phyloP scores from a whole-genome alignment of 2,329 filamentous ascomycete genomes.

The Sclerotinia glacialis region DNA sequence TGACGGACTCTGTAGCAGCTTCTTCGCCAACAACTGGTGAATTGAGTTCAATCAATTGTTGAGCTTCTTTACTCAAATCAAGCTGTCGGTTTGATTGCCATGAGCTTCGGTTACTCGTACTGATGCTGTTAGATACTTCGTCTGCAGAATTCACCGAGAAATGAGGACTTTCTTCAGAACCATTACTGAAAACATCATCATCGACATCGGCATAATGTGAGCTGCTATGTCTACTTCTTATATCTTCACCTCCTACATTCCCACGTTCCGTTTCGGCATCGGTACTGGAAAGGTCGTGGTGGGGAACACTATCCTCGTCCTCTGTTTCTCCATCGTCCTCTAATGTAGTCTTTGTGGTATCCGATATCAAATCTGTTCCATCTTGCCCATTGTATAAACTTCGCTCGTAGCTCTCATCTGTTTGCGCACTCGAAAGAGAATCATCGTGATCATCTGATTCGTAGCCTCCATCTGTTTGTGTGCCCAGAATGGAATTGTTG shows the following conservation, averaged over 20 bases:
- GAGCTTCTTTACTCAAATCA: conserved; percentile 17
- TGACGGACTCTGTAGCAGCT: conserved; percentile 42
- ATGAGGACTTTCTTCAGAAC: conserved; percentile 29
- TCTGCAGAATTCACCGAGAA: conserved; percentile 37
- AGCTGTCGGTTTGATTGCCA: conserved; percentile 13
- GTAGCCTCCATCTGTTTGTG: conserved; percentile 37
- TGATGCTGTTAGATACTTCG: conserved; percentile 22
- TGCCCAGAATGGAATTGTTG: conserved; percentile 40
- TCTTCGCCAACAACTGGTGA: conserved; percentile 37
- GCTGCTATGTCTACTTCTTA: conserved; percentile 34
- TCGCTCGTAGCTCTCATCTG: conserved; percentile 35
- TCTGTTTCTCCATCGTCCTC: conserved; percentile 28
- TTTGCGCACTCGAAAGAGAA: conserved; percentile 26
- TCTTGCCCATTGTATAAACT: conserved; percentile 27
- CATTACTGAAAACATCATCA: conserved; percentile 39
- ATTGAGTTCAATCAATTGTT: conserved; percentile 32
- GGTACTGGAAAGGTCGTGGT: conserved; percentile 12
- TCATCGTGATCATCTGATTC: conserved; percentile 28
- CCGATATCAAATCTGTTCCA: conserved; percentile 30
- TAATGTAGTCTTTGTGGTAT: conserved; percentile 24
- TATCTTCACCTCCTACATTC: background rate
- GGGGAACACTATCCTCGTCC: conserved; percentile 16
- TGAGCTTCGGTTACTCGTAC: conserved; percentile 9
- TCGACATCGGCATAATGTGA: conserved; percentile 40
- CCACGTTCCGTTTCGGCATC: conserved; percentile 15